Evolutionary conservation across 2,329 filamentous ascomycete species (phyloP).

Genomic region (Biscogniauxia marginata): DNA sequence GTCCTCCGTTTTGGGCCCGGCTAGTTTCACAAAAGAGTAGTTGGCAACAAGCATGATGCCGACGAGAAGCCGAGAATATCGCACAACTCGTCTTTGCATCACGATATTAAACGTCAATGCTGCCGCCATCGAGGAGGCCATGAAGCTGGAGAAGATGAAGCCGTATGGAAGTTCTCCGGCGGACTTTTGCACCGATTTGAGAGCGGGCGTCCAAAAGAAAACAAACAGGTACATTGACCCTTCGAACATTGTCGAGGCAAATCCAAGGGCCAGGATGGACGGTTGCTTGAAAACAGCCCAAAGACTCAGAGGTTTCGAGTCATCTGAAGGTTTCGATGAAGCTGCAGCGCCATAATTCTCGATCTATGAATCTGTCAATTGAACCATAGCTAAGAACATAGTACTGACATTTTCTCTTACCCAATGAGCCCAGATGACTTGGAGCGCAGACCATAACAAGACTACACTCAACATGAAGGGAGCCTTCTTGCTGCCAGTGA

Average conservation of each 20-base stretch:
- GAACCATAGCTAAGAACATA: too few relatives aligned
- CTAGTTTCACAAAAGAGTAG: conserved; percentile 41
- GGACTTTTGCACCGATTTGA: conserved; percentile 42
- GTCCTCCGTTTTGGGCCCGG: conserved; percentile 38
- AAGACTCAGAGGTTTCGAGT: conserved; percentile 15
- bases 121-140: conserved; percentile 30
- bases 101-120: conserved; percentile 31
- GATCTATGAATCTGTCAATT: conserved; percentile 13
- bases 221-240: conserved; percentile 62
- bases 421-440: conserved; percentile 48
- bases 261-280: conserved; percentile 48
- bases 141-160: conserved; percentile 31
- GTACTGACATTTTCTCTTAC: conserved; percentile 34
- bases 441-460: conserved; percentile 42
- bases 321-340: conserved; percentile 2
- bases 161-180: conserved; percentile 30
- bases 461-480: conserved; percentile 50
- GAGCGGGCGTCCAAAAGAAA: conserved; percentile 59
- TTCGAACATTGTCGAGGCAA: conserved; percentile 58
- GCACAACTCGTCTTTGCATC: conserved; percentile 32
- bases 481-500: conserved; percentile 47
- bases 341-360: conserved; percentile 27
- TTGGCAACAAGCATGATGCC: conserved; percentile 34
- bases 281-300: conserved; percentile 38
- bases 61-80: conserved; percentile 35